A percentile compares a stretch with the other conserved stretches of the same genome.
Evolutionary conservation across 1,284 basidiomycete genomes (phyloP).

Genomic region (Cryptococcus amylolentus): DNA sequence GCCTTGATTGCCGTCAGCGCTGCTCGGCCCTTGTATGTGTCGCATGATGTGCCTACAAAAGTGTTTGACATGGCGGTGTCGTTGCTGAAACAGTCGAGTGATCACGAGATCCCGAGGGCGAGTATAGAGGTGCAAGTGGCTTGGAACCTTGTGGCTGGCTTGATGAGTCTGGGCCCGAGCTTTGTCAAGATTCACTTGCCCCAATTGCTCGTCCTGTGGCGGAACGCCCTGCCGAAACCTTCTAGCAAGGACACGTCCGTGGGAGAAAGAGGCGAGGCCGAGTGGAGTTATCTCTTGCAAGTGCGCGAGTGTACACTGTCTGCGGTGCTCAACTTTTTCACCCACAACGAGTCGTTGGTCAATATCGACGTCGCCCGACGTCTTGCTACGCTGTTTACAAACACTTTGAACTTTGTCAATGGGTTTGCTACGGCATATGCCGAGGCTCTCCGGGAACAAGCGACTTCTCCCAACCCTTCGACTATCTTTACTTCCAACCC

Average conservation of each 20-base stretch:
- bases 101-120: slow-evolving; percentile 80
- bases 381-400: slow-evolving; percentile 78
- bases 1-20: slow-evolving; percentile 82
- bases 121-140: slow-evolving; percentile 87
- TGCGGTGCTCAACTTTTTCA: slow-evolving; percentile 81
- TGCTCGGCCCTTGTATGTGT: slow-evolving; percentile 85
- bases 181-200: slow-evolving; percentile 90
- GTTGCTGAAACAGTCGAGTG: slow-evolving; percentile 82
- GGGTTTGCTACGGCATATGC: slow-evolving; percentile 52
- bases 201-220: slow-evolving; percentile 90
- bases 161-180: slow-evolving; percentile 89
- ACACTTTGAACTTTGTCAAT: slow-evolving; percentile 85
- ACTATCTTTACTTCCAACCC: slow-evolving; percentile 54
- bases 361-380: slow-evolving; percentile 87
- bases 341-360: slow-evolving; percentile 73
- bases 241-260: slow-evolving; percentile 75
- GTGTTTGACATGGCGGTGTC: slow-evolving; percentile 87
- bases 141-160: slow-evolving; percentile 84
- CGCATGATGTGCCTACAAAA: slow-evolving; percentile 86
- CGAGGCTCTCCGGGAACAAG: slow-evolving; percentile 48
- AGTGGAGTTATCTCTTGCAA: slow-evolving; percentile 89
- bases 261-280: slow-evolving; percentile 64
- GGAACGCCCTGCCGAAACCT: slow-evolving; percentile 92
- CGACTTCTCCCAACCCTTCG: slow-evolving; percentile 43
- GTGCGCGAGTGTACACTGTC: slow-evolving; percentile 87